Conservation (phyloP, 2,329 filamentous ascomycete genomes). For the Tolypocladium album region DNA sequence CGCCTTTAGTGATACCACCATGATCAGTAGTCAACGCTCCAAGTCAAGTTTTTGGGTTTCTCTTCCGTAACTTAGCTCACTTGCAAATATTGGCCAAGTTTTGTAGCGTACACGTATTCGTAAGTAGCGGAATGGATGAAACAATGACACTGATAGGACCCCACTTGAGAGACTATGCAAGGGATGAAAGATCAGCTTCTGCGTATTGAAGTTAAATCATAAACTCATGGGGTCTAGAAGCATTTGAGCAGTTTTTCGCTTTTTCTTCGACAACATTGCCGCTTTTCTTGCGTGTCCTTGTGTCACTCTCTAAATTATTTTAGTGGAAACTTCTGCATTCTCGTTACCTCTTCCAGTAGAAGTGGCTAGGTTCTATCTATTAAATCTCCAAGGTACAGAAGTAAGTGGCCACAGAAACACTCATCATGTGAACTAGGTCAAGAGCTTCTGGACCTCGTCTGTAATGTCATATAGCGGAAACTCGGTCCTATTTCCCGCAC, state of each 20-base stretch:
- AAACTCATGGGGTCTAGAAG: no score
- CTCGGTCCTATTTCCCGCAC: background rate
- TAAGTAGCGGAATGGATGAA: no score
- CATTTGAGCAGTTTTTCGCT: no score
- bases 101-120: background rate
- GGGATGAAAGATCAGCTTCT: no score
- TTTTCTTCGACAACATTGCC: no score
- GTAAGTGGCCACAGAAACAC: background rate
- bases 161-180: background rate
- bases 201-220: no score
- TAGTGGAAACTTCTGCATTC: background rate
- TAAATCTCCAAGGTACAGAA: background rate
- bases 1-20: background rate
- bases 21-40: background rate
- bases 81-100: background rate
- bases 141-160: no score
- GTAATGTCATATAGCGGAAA: background rate
- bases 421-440: background rate
- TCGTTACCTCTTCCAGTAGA: background rate
- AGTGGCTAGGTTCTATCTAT: background rate
- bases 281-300: no score
- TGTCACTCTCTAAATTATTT: no score
- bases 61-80: no score
- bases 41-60: no score
- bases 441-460: background rate